Evolutionary conservation across 441 rosid species (phyloP).

Genomic region (Populus hybrid): DNA sequence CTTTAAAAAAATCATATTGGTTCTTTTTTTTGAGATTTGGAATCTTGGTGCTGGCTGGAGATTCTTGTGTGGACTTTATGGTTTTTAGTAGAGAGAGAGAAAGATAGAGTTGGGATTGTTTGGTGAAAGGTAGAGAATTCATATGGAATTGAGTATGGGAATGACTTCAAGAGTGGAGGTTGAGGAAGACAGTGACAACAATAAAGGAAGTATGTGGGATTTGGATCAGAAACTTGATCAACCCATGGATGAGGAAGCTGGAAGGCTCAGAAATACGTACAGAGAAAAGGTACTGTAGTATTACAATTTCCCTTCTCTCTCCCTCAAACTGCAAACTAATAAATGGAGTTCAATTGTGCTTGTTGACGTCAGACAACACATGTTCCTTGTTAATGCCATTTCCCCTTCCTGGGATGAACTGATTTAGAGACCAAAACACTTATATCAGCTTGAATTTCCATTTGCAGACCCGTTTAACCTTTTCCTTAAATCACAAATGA

Average conservation of each 20-base stretch:
- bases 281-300: slow-evolving; percentile 64
- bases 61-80: slow-evolving; percentile 2
- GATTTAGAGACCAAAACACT: background rate
- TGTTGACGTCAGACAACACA: background rate
- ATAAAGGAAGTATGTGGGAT: slow-evolving; percentile 90
- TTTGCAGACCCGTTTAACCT: background rate
- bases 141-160: slow-evolving; percentile 26
- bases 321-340: background rate
- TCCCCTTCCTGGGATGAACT: background rate
- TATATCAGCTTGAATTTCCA: slow-evolving; percentile 2
- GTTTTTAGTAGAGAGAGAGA: slow-evolving; percentile 5
- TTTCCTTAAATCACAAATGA: background rate
- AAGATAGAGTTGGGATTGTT: background rate
- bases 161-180: slow-evolving; percentile 58
- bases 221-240: slow-evolving; percentile 98
- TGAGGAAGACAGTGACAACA: slow-evolving; percentile 56
- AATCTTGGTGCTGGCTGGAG: slow-evolving; percentile 6
- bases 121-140: slow-evolving; percentile 2
- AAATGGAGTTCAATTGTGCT: background rate
- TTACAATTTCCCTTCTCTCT: background rate
- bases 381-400: background rate
- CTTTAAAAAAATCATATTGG: background rate
- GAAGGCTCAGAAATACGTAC: slow-evolving; percentile 79
- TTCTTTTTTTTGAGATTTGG: background rate
- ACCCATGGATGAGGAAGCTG: slow-evolving; percentile 98